Conservation (phyloP, 148 eudicot genomes). For the Mesembryanthemum crystallinum region DNA sequence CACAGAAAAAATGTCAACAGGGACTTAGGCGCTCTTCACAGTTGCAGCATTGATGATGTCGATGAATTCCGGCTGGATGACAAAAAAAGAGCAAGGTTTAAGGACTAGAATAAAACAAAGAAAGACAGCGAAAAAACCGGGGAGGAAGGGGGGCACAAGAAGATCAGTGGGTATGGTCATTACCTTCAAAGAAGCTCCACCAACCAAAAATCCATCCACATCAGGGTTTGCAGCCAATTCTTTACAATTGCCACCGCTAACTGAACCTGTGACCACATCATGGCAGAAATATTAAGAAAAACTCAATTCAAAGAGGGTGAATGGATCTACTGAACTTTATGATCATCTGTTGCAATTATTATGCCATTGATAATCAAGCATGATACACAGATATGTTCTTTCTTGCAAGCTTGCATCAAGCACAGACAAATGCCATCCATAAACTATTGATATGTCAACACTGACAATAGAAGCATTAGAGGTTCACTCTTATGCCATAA, state of each 20-base stretch:
- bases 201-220: constrained; percentile 90
- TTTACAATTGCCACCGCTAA: constrained; percentile 81
- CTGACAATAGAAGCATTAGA: too few species aligned
- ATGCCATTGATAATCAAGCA: background rate
- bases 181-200: constrained; percentile 94
- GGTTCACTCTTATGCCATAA: too few species aligned
- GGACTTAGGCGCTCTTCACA: constrained; percentile 54
- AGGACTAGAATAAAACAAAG: background rate
- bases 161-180: background rate
- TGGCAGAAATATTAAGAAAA: background rate
- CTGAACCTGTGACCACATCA: constrained; percentile 57
- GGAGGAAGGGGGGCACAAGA: background rate
- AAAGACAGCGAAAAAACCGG: background rate
- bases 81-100: background rate
- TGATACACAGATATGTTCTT: background rate
- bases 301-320: background rate
- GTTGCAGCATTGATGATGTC: constrained; percentile 87
- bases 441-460: too few species aligned
- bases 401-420: background rate
- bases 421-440: background rate
- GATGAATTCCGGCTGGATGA: constrained; percentile 73
- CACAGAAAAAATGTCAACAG: too few species aligned
- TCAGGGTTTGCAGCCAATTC: constrained; percentile 78
- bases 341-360: background rate
- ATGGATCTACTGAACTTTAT: background rate